phyloP scores from a whole-genome alignment of 768 basidiomycete species.

The Calvatia gigantea region DNA sequence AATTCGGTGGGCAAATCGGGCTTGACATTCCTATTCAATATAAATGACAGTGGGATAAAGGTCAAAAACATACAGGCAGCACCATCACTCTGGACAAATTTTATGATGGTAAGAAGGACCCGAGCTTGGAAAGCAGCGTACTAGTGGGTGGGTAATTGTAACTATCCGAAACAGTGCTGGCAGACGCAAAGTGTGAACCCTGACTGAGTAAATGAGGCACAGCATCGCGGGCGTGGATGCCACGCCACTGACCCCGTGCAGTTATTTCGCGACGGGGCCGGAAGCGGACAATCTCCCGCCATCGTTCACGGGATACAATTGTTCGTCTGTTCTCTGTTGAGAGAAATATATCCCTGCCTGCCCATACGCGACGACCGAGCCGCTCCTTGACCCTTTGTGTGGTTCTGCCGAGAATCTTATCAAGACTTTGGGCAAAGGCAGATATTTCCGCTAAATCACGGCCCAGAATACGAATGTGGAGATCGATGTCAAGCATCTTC shows the following conservation, averaged over 20 bases:
- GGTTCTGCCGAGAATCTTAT: constrained; percentile 44
- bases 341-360: constrained; percentile 53
- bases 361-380: constrained; percentile 77
- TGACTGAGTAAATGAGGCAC: background rate
- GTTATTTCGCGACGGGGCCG: constrained; percentile 18
- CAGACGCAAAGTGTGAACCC: background rate
- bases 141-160: background rate
- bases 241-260: background rate
- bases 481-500: constrained; percentile 46
- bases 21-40: too few species aligned
- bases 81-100: too few species aligned
- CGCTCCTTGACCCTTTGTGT: constrained; percentile 68
- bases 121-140: background rate
- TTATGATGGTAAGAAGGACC: background rate
- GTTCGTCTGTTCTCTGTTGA: constrained; percentile 23
- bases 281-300: constrained; percentile 52
- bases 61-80: background rate
- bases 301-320: constrained; percentile 38
- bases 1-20: too few species aligned
- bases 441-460: constrained; percentile 52
- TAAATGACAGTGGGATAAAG: too few species aligned
- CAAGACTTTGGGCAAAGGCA: constrained; percentile 37
- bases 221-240: background rate
- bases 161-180: background rate
- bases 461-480: constrained; percentile 54